These are phyloP conservation scores for Scopulariopsis brevicaulis DNA, from an alignment of 2,329 filamentous ascomycete genomes.

Conservation along the genomic window DNA sequence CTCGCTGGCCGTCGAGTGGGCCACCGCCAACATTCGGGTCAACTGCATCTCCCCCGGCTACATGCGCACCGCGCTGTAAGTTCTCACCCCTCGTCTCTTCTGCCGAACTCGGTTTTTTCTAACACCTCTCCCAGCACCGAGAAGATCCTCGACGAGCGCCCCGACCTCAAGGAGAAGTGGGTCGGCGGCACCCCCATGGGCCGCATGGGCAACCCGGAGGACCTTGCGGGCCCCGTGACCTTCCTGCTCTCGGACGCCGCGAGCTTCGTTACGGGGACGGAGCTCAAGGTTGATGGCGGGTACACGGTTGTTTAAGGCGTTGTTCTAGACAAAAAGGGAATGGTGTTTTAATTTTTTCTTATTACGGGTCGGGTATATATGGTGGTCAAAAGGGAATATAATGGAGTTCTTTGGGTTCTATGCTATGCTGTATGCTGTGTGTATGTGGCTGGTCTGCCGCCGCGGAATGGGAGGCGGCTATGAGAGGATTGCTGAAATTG, in stretches of 20 bases:
- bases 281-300: slow-evolving; percentile 77
- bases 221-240: slow-evolving; percentile 86
- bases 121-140: slow-evolving; percentile 51
- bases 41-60: slow-evolving; percentile 81
- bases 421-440: too few relatives aligned
- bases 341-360: background rate
- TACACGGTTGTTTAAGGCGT: slow-evolving; percentile 47
- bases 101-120: background rate
- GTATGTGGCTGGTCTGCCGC: too few relatives aligned
- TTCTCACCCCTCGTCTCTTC: background rate
- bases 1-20: slow-evolving; percentile 77
- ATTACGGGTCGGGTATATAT: background rate
- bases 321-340: too few relatives aligned
- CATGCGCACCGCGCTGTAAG: slow-evolving; percentile 75
- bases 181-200: slow-evolving; percentile 84
- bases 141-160: slow-evolving; percentile 90
- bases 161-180: slow-evolving; percentile 82
- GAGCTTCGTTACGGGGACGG: slow-evolving; percentile 59
- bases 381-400: background rate
- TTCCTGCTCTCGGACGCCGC: slow-evolving; percentile 76
- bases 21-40: slow-evolving; percentile 67
- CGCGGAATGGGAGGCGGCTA: too few relatives aligned
- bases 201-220: slow-evolving; percentile 85
- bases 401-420: too few relatives aligned
- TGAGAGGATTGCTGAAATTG: too few relatives aligned